phyloP scores from a whole-genome alignment of 257 asterid genomes.

The Fraxinus cuspidata region DNA sequence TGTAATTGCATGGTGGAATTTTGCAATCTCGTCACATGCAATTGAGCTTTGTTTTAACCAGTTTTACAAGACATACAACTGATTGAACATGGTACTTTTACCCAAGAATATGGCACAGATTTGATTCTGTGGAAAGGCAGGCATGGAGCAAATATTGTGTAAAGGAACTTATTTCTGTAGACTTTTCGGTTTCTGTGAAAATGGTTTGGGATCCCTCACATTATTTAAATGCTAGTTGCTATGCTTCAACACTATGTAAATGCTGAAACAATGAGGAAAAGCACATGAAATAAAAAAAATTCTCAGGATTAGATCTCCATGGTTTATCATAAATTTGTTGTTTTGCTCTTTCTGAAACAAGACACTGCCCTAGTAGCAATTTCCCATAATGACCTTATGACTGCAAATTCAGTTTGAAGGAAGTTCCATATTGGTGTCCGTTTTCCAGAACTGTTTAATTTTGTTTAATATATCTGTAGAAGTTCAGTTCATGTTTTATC shows the following conservation, averaged over 20 bases:
- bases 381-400: background rate
- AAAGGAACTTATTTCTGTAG: background rate
- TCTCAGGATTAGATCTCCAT: background rate
- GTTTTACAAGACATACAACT: background rate
- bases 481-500: conserved; percentile 11
- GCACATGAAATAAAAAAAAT: background rate
- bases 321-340: background rate
- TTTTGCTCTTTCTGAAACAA: background rate
- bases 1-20: background rate
- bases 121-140: no score
- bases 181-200: background rate
- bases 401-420: background rate
- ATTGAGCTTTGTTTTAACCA: background rate
- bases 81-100: background rate
- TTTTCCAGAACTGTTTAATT: background rate
- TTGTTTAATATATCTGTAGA: background rate
- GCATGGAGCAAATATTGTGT: no score
- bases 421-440: background rate
- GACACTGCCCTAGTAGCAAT: background rate
- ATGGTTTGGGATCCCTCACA: background rate
- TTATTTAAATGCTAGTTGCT: background rate
- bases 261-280: background rate
- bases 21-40: background rate
- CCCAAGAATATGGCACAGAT: background rate
- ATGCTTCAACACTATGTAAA: background rate